Conservation (phyloP, 805 yeast species). For the Starmera dryadoides region DNA sequence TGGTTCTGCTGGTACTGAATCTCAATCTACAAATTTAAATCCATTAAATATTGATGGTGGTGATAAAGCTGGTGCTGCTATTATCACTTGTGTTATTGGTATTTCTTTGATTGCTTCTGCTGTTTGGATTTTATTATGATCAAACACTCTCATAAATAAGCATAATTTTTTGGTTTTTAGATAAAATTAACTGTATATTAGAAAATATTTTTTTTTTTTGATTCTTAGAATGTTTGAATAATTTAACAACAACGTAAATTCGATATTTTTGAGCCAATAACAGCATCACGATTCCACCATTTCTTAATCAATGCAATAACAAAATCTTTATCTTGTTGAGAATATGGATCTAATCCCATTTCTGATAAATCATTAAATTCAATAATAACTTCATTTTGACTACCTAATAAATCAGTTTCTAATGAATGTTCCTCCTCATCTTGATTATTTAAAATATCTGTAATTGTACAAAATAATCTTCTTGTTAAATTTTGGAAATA, state of each 20-base stretch:
- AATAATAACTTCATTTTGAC: conserved; percentile 20
- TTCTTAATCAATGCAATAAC: conserved; percentile 30
- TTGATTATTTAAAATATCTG: conserved; percentile 29
- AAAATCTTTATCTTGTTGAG: conserved; percentile 37
- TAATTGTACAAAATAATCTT: conserved; percentile 30
- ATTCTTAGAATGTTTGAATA: background rate
- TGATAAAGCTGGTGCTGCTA: conserved; percentile 61
- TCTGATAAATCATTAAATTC: conserved; percentile 41
- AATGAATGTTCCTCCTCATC: conserved; percentile 8
- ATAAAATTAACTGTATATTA: background rate
- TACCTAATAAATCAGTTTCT: too few relatives aligned
- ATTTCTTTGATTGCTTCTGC: conserved; percentile 29
- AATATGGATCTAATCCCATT: conserved; percentile 54
- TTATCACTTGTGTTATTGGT: conserved; percentile 50
- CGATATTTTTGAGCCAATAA: conserved; percentile 29
- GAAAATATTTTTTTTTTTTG: too few relatives aligned
- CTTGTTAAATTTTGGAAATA: conserved; percentile 45
- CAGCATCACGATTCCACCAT: conserved; percentile 41
- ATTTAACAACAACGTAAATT: conserved; percentile 26
- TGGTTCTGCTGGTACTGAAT: conserved; percentile 53
- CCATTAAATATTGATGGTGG: conserved; percentile 32
- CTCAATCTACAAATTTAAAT: conserved; percentile 24
- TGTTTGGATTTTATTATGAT: conserved; percentile 27
- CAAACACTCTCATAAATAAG: too few relatives aligned
- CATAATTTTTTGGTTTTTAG: too few relatives aligned